Evolutionary conservation across 2,329 filamentous ascomycete genomes (phyloP).

Genomic region (Neofusicoccum sp.): DNA sequence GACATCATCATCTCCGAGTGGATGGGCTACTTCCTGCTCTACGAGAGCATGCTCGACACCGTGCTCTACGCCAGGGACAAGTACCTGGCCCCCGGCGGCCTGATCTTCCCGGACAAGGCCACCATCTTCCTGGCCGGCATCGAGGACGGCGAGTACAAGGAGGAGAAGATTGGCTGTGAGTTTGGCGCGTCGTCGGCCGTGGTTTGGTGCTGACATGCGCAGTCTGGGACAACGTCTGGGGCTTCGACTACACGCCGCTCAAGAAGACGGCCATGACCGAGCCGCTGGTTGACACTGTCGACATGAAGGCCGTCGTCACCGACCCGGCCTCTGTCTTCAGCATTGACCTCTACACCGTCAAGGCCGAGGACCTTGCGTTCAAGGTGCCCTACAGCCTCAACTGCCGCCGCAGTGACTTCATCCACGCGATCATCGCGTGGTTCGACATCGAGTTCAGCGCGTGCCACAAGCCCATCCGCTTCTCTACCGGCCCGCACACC

Average conservation of each 20-base stretch:
- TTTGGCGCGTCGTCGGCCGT: slow-evolving; percentile 25
- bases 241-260: slow-evolving; percentile 93
- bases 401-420: slow-evolving; percentile 85
- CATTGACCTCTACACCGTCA: slow-evolving; percentile 92
- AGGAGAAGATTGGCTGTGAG: slow-evolving; percentile 99
- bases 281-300: slow-evolving; percentile 95
- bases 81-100: slow-evolving; percentile 81
- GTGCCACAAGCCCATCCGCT: slow-evolving; percentile 96
- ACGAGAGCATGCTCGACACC: slow-evolving; percentile 98
- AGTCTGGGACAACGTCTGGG: slow-evolving; percentile 99
- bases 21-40: slow-evolving; percentile 99
- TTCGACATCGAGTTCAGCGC: slow-evolving; percentile 99
- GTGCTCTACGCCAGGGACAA: slow-evolving; percentile 92
- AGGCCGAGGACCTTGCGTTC: slow-evolving; percentile 81
- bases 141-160: slow-evolving; percentile 99
- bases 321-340: slow-evolving; percentile 84
- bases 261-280: slow-evolving; percentile 93
- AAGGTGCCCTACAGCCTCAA: slow-evolving; percentile 73
- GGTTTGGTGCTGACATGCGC: slow-evolving; percentile 25
- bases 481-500: slow-evolving; percentile 95
- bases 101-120: slow-evolving; percentile 99
- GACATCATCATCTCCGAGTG: slow-evolving; percentile 99
- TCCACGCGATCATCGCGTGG: slow-evolving; percentile 96
- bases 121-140: slow-evolving; percentile 97
- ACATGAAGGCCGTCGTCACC: slow-evolving; percentile 94